A percentile compares a stretch with the other conserved stretches of the same genome.
phyloP scores from a whole-genome alignment of 805 yeast genomes.

The Ogataea methanolica region DNA sequence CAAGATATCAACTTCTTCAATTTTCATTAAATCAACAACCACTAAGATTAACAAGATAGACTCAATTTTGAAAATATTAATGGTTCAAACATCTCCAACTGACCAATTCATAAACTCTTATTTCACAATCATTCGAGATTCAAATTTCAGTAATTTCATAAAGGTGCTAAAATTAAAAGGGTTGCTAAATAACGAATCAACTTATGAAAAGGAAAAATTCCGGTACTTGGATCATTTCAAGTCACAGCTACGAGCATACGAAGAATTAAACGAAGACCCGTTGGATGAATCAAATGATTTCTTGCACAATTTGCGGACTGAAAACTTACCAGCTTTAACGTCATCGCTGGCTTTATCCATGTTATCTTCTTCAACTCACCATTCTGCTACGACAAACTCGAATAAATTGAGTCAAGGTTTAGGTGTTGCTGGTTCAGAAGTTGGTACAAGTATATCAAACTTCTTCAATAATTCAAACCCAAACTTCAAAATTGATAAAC shows the following conservation, averaged over 20 bases:
- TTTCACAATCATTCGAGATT: slow-evolving; percentile 62
- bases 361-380: slow-evolving; percentile 9
- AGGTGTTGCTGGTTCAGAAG: not conserved
- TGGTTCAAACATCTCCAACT: slow-evolving; percentile 63
- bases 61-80: slow-evolving; percentile 60
- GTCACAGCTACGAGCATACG: slow-evolving; percentile 32
- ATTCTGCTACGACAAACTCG: slow-evolving; percentile 11
- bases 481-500: slow-evolving; percentile 25
- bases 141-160: slow-evolving; percentile 53
- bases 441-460: slow-evolving; percentile 11
- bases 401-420: slow-evolving; percentile 3
- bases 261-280: slow-evolving; percentile 24
- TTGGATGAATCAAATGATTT: slow-evolving; percentile 25
- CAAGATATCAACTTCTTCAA: slow-evolving; percentile 22
- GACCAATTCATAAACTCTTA: slow-evolving; percentile 60
- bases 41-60: slow-evolving; percentile 38
- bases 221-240: slow-evolving; percentile 37
- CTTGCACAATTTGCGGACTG: slow-evolving; percentile 22
- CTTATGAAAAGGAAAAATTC: slow-evolving; percentile 33
- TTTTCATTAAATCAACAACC: slow-evolving; percentile 24
- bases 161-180: slow-evolving; percentile 66
- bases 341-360: slow-evolving; percentile 7
- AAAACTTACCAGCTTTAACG: slow-evolving; percentile 12
- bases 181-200: slow-evolving; percentile 22
- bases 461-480: slow-evolving; percentile 17